Percentiles rank a stretch among this genome's conserved stretches.
These are phyloP conservation scores for Penstemon barbatus DNA, from an alignment of 257 asterid genomes.

Conservation along the genomic window DNA sequence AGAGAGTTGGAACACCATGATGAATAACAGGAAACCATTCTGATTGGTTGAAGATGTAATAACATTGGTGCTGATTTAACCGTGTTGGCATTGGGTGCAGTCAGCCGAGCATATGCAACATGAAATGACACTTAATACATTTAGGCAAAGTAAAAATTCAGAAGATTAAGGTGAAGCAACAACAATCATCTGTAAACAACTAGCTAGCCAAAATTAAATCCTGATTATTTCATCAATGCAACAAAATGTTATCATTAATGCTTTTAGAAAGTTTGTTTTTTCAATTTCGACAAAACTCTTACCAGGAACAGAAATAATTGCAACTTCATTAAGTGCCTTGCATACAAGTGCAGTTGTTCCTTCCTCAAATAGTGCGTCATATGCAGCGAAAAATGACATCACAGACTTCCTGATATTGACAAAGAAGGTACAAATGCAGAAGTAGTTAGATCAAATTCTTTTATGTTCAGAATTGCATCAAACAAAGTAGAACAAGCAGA, in stretches of 20 bases:
- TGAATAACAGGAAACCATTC: no score
- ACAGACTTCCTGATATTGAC: constrained; percentile 74
- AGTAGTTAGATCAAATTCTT: constrained; percentile 8
- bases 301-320: constrained; percentile 92
- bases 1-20: no score
- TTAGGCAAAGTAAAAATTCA: no score
- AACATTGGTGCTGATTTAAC: no score
- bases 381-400: constrained; percentile 88
- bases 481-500: no score
- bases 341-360: constrained; percentile 94
- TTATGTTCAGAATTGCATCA: constrained; percentile 20
- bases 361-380: constrained; percentile 93
- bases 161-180: no score
- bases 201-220: constrained; percentile 14
- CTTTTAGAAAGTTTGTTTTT: constrained; percentile 12
- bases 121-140: no score
- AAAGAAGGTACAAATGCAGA: constrained; percentile 16
- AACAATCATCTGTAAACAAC: no score
- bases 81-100: no score
- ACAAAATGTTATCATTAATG: neutral
- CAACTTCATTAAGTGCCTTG: constrained; percentile 83
- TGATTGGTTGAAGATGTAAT: no score
- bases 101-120: no score
- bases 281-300: constrained; percentile 28
- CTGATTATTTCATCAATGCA: constrained; percentile 10